Conservation (phyloP, 805 yeast genomes). For the Starmera dryadoides region DNA sequence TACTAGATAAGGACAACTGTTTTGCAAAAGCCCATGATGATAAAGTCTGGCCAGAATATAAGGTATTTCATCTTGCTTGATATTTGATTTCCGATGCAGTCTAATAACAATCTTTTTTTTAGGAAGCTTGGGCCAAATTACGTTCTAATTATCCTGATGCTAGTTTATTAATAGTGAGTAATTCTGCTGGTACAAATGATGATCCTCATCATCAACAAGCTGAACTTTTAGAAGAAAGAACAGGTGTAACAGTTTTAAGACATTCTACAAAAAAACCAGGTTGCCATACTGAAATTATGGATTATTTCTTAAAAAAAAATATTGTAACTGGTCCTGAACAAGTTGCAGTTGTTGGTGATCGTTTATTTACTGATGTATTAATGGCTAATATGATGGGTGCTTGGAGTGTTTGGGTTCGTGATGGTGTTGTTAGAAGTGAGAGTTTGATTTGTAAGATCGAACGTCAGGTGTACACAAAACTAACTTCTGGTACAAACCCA, state of each 20-base stretch:
- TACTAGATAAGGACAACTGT: constrained; percentile 92
- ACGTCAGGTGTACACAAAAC: constrained; percentile 22
- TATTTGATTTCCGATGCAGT: too few species aligned
- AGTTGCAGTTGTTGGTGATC: constrained; percentile 84
- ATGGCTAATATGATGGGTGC: constrained; percentile 95
- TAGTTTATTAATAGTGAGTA: constrained; percentile 70
- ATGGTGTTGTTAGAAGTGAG: constrained; percentile 60
- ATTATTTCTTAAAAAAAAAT: constrained; percentile 45
- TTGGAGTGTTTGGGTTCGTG: constrained; percentile 73
- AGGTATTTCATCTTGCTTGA: constrained; percentile 10
- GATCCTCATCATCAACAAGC: constrained; percentile 62
- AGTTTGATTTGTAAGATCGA: constrained; percentile 48
- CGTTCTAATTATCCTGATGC: constrained; percentile 53
- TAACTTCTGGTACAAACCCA: constrained; percentile 3
- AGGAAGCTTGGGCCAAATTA: constrained; percentile 47
- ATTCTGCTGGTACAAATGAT: constrained; percentile 87
- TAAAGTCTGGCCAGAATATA: constrained; percentile 71
- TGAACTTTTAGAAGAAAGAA: constrained; percentile 43
- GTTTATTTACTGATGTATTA: constrained; percentile 83
- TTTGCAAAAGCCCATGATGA: constrained; percentile 80
- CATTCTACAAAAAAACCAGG: constrained; percentile 81
- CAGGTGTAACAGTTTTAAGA: constrained; percentile 64
- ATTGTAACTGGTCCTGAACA: constrained; percentile 41
- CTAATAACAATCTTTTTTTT: background rate
- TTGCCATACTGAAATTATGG: constrained; percentile 60